A percentile compares a stretch with the other conserved stretches of the same genome.
Evolutionary conservation across 2,329 filamentous ascomycete species (phyloP).

Genomic region (Blastomyces percursus): DNA sequence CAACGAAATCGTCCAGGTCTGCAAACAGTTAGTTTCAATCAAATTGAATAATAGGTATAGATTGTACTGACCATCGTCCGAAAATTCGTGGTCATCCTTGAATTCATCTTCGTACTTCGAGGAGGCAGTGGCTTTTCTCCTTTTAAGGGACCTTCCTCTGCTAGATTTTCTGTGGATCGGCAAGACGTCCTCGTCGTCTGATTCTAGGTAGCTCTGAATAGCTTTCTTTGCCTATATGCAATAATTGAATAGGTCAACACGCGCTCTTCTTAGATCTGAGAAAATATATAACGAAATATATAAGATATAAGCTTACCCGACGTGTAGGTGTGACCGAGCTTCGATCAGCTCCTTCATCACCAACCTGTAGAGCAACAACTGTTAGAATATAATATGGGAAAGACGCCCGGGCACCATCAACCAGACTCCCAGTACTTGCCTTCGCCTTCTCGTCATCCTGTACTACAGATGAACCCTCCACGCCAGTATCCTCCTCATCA

Average conservation of each 20-base stretch:
- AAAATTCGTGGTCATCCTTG: conserved; percentile 41
- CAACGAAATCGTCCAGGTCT: conserved; percentile 81
- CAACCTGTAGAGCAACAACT: conserved; percentile 31
- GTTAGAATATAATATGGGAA: conserved; percentile 37
- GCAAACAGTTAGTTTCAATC: conserved; percentile 18
- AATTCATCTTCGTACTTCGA: conserved; percentile 61
- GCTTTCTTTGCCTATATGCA: conserved; percentile 45
- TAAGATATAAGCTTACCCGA: conserved; percentile 46
- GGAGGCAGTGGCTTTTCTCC: conserved; percentile 53
- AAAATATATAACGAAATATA: background rate
- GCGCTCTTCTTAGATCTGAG: background rate
- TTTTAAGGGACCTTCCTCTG: conserved; percentile 42
- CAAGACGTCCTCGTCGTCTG: conserved; percentile 62
- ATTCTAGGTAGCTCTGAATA: conserved; percentile 70
- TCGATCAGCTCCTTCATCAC: conserved; percentile 30
- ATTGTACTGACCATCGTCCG: conserved; percentile 40
- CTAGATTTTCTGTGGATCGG: conserved; percentile 40
- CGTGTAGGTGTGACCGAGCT: conserved; percentile 62
- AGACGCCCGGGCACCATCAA: conserved; percentile 40
- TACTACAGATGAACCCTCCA: conserved; percentile 21
- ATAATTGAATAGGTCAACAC: background rate
- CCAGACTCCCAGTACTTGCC: conserved; percentile 41
- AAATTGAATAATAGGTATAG: conserved; percentile 8
- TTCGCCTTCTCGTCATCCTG: conserved; percentile 12
- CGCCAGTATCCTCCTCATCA: conserved; percentile 47